Evolutionary conservation across 2,329 filamentous ascomycete species (phyloP), one percentile per base, ranked within the genome.

Genomic region (Paecilomyces variotii): DNA sequence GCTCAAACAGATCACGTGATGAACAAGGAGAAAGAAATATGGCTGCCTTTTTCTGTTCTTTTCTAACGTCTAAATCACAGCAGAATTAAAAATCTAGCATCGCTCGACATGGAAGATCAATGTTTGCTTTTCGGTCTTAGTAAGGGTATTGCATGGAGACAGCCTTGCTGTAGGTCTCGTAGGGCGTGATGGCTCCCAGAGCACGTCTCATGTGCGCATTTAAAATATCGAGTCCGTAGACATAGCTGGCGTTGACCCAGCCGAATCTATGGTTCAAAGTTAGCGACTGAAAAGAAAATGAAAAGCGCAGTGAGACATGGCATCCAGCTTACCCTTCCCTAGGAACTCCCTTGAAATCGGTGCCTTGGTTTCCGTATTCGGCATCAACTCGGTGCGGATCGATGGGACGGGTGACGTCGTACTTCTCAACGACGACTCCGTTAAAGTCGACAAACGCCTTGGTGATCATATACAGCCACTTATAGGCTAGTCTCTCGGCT

Each of bases 391-490:
- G 87, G 76, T 97, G 94, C 39, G 94, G 92, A 68, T 96, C 92
- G 58, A 92, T 86, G 4, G 89, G 87, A 58, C 90, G 81, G 24
- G 93, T 97, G 60, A 99, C 94, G 75, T 99, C 90, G 78, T 99
- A 99, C 79, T 99, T 99, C 77, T 99, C 94, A 4, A 97, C 94
- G 1, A 99, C 93, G 7, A 97, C 91, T 45, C 94, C 94, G 71
- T 97, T 97, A 80, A 93, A 97, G 74, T 99, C 93, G 61, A 97
- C 92, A 77, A 97, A 97, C 0, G 94, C 92, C 76, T 96, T 97
- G 59, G 91, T 97, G 68, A 97, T 91, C 93, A 97, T 97, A 73
- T 92, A 96, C 56, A 97, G 78, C 94, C 94, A 99, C 75, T 94
- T 91, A 76, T 99, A 99, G 0, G 91, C 89, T 63, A 99, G 77